Evolutionary conservation across 805 yeast species (phyloP).

Genomic region (Cyberlindnera mrakii): DNA sequence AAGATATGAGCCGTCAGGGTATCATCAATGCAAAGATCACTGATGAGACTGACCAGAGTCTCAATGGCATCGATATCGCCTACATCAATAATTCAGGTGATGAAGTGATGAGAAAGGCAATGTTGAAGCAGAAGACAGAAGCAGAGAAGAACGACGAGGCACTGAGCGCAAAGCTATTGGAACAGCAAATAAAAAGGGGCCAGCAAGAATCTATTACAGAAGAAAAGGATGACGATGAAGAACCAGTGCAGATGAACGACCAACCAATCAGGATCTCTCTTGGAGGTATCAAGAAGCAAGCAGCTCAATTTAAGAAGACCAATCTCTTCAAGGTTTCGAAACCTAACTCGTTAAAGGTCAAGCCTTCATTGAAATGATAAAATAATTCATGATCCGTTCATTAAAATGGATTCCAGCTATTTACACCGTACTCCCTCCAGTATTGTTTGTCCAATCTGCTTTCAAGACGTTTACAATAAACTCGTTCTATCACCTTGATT

Average conservation of each 20-base stretch:
- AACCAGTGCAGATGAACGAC: slow-evolving; percentile 32
- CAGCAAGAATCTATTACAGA: not conserved
- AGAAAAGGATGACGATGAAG: slow-evolving; percentile 27
- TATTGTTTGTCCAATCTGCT: slow-evolving; percentile 14
- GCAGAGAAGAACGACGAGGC: slow-evolving; percentile 40
- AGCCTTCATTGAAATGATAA: slow-evolving; percentile 7
- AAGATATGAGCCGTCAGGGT: slow-evolving; percentile 51
- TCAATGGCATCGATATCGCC: slow-evolving; percentile 38
- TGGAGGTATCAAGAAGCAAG: slow-evolving; percentile 10
- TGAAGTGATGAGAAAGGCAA: slow-evolving; percentile 35
- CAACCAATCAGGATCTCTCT: slow-evolving; percentile 11
- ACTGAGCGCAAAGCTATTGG: slow-evolving; percentile 34
- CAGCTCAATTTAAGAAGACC: slow-evolving; percentile 6
- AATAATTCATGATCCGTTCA: not conserved
- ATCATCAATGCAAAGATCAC: slow-evolving; percentile 42
- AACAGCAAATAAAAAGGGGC: slow-evolving; percentile 49
- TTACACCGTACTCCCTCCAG: slow-evolving; percentile 22
- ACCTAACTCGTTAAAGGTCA: not conserved
- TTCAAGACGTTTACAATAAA: slow-evolving; percentile 16
- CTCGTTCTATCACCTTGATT: slow-evolving; percentile 11
- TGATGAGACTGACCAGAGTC: slow-evolving; percentile 26
- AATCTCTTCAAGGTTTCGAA: slow-evolving; percentile 18
- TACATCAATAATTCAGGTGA: slow-evolving; percentile 52
- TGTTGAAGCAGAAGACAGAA: slow-evolving; percentile 30
- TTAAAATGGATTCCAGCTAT: slow-evolving; percentile 19